Evolutionary conservation across 2,329 filamentous ascomycete species (phyloP), one percentile per base, ranked within the genome.

Genomic region (Ilyonectria robusta): DNA sequence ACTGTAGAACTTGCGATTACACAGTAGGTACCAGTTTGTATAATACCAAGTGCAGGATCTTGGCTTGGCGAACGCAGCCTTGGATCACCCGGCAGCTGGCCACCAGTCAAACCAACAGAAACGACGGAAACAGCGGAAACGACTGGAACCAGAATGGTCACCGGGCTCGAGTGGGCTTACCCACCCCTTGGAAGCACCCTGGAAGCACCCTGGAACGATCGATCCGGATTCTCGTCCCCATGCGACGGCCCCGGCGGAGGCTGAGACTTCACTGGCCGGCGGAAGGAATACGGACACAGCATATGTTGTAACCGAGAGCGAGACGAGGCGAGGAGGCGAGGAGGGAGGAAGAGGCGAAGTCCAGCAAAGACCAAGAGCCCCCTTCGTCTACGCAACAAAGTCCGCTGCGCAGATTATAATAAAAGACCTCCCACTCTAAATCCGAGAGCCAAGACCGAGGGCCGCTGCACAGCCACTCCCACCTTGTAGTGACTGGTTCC

Each of bases 401-500:
- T 33, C 31, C 31, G 11, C 8, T 33, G 8, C 31, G 10, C 10
- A 4, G 31, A 33, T 11, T 9, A 33, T 9, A 33, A 33, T 37
- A 50, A 29, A 31, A 26, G 10, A n/a, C 31, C 21, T 50, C 46
- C 26, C 46, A 44, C 19, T 58, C 44, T 26, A 19, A 48, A 47
- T 26, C 53, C 54, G 55, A 58, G 50, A 64, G 65, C 65, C 60
- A 67, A 67, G 55, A 60, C 60, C 50, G 60, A 53, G 19, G 53
- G 23, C 51, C 37, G 50, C 19, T 64, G 56, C 65, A 67, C 65
- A 60, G 65, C 65, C 65, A 64, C 65, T 59, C 19, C 60, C n/a
- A 33, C 50, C 50, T 59, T 56, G 33, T 59, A 55, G 50, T 64
- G 60, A 59, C 37, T 53, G 31, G 35, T 51, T 42, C 57, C 54